phyloP scores from a whole-genome alignment of 1,284 basidiomycete genomes.

The Sphaerobolus stellatus region DNA sequence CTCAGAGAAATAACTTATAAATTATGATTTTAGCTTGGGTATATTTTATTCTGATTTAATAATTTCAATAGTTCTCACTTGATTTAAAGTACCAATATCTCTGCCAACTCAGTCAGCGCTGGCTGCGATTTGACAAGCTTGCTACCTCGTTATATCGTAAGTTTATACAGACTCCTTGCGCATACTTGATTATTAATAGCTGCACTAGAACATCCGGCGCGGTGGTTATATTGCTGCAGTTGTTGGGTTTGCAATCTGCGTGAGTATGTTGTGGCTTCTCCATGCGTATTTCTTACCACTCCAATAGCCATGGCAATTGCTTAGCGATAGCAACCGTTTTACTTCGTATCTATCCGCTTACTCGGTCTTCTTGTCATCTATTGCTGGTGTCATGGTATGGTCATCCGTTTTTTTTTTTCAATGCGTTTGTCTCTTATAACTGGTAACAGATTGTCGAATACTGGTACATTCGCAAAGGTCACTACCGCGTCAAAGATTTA shows the following conservation, averaged over 20 bases:
- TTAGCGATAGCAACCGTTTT: conserved; percentile 75
- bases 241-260: conserved; percentile 68
- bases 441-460: conserved; percentile 69
- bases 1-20: background rate
- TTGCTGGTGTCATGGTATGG: conserved; percentile 76
- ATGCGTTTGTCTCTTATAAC: background rate
- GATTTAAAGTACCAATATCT: conserved; percentile 67
- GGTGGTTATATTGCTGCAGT: conserved; percentile 79
- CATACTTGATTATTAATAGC: conserved; percentile 6
- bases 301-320: conserved; percentile 68
- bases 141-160: conserved; percentile 72
- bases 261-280: background rate
- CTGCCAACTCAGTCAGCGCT: conserved; percentile 82
- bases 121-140: conserved; percentile 85
- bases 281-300: conserved; percentile 18
- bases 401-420: conserved; percentile 9
- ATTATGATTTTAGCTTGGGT: conserved; percentile 29
- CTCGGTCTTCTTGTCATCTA: conserved; percentile 79
- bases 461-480: conserved; percentile 73
- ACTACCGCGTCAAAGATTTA: conserved; percentile 70
- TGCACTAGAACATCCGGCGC: conserved; percentile 70
- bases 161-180: conserved; percentile 20
- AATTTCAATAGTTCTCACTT: background rate
- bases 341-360: conserved; percentile 84
- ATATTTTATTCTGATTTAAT: conserved; percentile 7